Conservation (phyloP, 2,329 filamentous ascomycete genomes). For the Neofusicoccum umdonicola region DNA sequence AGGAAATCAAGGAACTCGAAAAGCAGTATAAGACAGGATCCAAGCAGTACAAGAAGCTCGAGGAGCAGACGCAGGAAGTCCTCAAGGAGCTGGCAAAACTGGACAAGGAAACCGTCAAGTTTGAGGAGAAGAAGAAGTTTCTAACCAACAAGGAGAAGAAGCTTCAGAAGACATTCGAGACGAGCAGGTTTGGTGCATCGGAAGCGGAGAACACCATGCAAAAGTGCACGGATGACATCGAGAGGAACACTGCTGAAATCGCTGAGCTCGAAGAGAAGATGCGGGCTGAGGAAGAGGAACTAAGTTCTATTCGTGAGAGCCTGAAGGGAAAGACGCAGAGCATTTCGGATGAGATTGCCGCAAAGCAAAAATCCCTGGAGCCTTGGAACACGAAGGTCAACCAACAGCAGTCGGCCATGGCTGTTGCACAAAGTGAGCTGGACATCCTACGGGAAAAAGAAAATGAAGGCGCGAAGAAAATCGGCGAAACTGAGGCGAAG, state of each 20-base stretch:
- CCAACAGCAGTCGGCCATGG: slow-evolving; percentile 89
- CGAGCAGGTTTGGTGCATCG: slow-evolving; percentile 69
- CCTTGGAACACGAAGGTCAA: slow-evolving; percentile 98
- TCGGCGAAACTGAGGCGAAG: slow-evolving; percentile 80
- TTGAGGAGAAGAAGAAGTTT: slow-evolving; percentile 97
- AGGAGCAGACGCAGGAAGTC: slow-evolving; percentile 76
- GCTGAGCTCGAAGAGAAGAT: slow-evolving; percentile 72
- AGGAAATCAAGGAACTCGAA: slow-evolving; percentile 85
- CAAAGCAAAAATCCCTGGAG: slow-evolving; percentile 89
- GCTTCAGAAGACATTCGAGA: slow-evolving; percentile 80
- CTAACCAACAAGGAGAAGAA: slow-evolving; percentile 89
- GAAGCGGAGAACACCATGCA: slow-evolving; percentile 77
- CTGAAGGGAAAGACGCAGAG: slow-evolving; percentile 95
- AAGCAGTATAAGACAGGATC: slow-evolving; percentile 78
- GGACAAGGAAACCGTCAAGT: slow-evolving; percentile 95
- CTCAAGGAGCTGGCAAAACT: slow-evolving; percentile 87
- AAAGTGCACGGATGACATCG: slow-evolving; percentile 75
- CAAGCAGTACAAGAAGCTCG: slow-evolving; percentile 78
- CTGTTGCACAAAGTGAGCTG: slow-evolving; percentile 91
- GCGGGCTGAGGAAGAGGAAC: slow-evolving; percentile 75
- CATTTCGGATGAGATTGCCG: slow-evolving; percentile 87
- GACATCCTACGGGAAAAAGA: slow-evolving; percentile 87
- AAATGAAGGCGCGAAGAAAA: slow-evolving; percentile 78
- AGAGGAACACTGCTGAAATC: slow-evolving; percentile 72
- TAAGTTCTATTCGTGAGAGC: slow-evolving; percentile 77